Percentiles rank a stretch among this genome's conserved stretches.
Evolutionary conservation across 2,329 filamentous ascomycete genomes (phyloP).

Genomic region (Nemania sp.): DNA sequence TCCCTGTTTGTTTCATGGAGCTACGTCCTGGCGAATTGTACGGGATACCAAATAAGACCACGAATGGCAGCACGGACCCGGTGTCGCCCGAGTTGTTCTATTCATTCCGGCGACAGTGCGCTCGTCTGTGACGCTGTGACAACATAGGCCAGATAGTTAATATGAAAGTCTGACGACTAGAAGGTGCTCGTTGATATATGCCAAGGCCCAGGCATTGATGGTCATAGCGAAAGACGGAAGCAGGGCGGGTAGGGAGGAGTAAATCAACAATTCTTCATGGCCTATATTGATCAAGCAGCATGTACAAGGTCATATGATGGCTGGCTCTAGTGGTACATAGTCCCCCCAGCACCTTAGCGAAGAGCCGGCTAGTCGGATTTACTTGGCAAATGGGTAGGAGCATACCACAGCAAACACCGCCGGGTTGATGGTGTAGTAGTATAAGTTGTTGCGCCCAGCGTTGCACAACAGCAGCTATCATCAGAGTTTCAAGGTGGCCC

Average conservation of each 20-base stretch:
- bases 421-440: too few species aligned
- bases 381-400: slow-evolving; percentile 3
- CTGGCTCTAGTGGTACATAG: neutral
- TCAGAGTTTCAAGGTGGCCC: neutral
- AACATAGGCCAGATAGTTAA: neutral
- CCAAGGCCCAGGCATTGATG: neutral
- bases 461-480: slow-evolving; percentile 8
- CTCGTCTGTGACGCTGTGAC: slow-evolving; percentile 4
- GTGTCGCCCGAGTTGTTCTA: neutral
- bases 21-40: neutral
- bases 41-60: neutral
- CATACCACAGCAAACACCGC: neutral
- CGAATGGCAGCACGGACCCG: neutral
- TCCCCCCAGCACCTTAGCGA: slow-evolving; percentile 1
- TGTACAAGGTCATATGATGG: slow-evolving; percentile 14
- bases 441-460: neutral
- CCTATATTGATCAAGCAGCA: slow-evolving; percentile 4
- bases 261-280: slow-evolving; percentile 3
- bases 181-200: neutral
- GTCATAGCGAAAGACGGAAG: neutral
- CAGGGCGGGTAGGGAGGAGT: slow-evolving; percentile 1
- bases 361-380: slow-evolving; percentile 16
- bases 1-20: neutral
- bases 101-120: too few species aligned
- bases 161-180: neutral